Percentiles rank a stretch among this genome's conserved stretches.
Conservation (phyloP, 208 protist species). For the Trypanosoma cruzi region DNA sequence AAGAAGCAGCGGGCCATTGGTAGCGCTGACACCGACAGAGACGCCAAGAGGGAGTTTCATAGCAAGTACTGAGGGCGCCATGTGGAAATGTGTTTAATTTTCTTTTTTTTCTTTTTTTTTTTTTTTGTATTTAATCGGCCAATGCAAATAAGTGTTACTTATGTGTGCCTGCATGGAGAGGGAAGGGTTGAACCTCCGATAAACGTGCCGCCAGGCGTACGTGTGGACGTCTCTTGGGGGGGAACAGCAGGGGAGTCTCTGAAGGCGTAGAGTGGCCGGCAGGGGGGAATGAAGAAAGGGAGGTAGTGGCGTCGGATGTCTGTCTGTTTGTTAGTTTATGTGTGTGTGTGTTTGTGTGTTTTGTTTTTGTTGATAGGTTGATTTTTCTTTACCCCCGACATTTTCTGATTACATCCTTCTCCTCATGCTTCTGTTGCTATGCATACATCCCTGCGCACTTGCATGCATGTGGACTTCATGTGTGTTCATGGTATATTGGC, state of each 20-base stretch:
- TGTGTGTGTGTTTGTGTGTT: not conserved
- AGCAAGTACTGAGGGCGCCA: not conserved
- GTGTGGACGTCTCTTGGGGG: not conserved
- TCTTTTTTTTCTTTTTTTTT: not conserved
- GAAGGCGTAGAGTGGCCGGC: no score
- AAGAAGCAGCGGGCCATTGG: not conserved
- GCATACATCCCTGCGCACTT: not conserved
- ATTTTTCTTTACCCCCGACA: no score
- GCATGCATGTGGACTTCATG: not conserved
- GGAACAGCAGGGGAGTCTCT: not conserved
- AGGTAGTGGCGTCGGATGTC: no score
- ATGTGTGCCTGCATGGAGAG: no score
- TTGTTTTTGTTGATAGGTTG: not conserved
- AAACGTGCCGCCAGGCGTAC: not conserved
- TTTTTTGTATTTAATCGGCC: not conserved
- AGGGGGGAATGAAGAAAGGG: not conserved
- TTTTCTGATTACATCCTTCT: no score
- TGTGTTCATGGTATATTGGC: not conserved
- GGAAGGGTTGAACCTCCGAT: conserved; percentile 9
- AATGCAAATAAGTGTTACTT: no score
- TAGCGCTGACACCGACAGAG: not conserved
- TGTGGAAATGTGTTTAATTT: not conserved
- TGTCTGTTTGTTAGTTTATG: no score
- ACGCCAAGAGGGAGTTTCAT: not conserved
- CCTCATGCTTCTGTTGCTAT: no score